phyloP scores from a whole-genome alignment of 2,329 filamentous ascomycete species.

The Fusarium dimerum region DNA sequence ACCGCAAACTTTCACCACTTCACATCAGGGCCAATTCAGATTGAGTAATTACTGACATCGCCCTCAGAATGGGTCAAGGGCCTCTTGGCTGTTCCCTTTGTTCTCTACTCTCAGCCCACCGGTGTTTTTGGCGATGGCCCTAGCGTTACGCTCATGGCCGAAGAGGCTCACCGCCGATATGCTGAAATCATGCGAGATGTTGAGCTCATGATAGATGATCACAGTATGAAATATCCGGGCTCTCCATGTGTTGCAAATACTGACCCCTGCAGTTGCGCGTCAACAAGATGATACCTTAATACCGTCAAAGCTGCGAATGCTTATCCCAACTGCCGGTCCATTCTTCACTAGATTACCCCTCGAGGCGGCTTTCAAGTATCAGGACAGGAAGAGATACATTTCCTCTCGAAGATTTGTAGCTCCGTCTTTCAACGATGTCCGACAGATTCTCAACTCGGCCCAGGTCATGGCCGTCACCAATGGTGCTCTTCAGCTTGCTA shows the following conservation, averaged over 20 bases:
- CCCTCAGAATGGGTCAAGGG: slow-evolving; percentile 92
- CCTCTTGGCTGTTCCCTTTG: slow-evolving; percentile 90
- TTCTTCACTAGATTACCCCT: slow-evolving; percentile 91
- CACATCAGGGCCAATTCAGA: neutral
- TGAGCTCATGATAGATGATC: slow-evolving; percentile 86
- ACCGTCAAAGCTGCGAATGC: slow-evolving; percentile 86
- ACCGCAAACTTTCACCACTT: neutral
- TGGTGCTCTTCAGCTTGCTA: slow-evolving; percentile 78
- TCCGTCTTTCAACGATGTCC: slow-evolving; percentile 95
- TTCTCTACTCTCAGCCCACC: slow-evolving; percentile 92
- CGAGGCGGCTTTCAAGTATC: slow-evolving; percentile 87
- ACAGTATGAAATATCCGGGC: slow-evolving; percentile 58
- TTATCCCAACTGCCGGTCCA: slow-evolving; percentile 87
- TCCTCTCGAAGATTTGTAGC: slow-evolving; percentile 90
- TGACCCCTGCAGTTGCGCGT: slow-evolving; percentile 60
- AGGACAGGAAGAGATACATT: slow-evolving; percentile 83
- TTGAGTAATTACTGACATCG: neutral
- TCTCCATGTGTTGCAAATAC: slow-evolving; percentile 1
- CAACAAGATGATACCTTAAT: slow-evolving; percentile 64
- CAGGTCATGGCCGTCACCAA: slow-evolving; percentile 89
- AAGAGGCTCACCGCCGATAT: slow-evolving; percentile 82
- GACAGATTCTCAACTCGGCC: slow-evolving; percentile 89
- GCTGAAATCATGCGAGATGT: slow-evolving; percentile 95
- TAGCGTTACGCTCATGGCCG: slow-evolving; percentile 70
- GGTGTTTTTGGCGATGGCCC: slow-evolving; percentile 75